Percentiles rank a stretch among this genome's conserved stretches.
phyloP scores from a whole-genome alignment of 192 early-diverging fungal genomes.

The Backusella liffmaniae region DNA sequence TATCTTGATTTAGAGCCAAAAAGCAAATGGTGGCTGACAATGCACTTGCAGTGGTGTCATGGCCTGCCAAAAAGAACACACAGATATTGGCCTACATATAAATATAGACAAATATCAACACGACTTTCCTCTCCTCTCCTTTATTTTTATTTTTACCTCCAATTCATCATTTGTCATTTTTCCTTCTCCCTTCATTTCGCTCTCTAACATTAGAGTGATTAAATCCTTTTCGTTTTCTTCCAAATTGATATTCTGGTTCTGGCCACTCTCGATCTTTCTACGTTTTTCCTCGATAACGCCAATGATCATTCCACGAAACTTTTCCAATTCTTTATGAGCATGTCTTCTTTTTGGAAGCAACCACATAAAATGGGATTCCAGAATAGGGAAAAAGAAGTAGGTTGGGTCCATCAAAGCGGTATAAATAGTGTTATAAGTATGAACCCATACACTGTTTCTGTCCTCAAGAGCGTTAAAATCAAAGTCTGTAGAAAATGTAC shows the following conservation, averaged over 20 bases:
- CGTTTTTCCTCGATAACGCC: not conserved
- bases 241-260: not conserved
- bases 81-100: not conserved
- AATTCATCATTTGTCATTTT: not conserved
- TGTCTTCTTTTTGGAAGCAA: not conserved
- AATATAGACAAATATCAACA: no score
- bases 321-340: not conserved
- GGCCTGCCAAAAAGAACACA: slow-evolving; percentile 18
- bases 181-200: not conserved
- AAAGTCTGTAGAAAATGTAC: not conserved
- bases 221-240: not conserved
- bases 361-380: not conserved
- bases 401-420: not conserved
- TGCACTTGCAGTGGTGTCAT: slow-evolving; percentile 58
- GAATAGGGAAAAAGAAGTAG: not conserved
- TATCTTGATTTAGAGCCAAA: slow-evolving; percentile 46
- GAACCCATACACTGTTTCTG: not conserved
- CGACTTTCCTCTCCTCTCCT: not conserved
- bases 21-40: slow-evolving; percentile 46
- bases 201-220: not conserved
- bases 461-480: not conserved
- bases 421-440: not conserved
- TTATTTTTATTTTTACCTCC: slow-evolving; percentile 1
- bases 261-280: not conserved
- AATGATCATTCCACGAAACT: not conserved